phyloP scores from a whole-genome alignment of 2,329 filamentous ascomycete genomes.

The Neocatenulostroma microsporum region DNA sequence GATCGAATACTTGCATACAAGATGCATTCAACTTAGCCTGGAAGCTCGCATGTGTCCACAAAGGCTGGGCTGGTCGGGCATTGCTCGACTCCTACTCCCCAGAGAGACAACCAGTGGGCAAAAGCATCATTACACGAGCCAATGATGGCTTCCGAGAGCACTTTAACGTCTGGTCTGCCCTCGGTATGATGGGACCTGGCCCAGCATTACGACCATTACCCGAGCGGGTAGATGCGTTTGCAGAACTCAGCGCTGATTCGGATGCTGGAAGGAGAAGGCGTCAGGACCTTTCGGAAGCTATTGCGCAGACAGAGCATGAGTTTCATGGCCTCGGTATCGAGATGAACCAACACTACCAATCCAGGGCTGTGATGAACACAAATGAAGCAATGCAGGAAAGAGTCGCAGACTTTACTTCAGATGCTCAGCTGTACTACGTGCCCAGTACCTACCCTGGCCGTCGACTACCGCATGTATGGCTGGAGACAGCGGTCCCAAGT shows the following conservation, averaged over 20 bases:
- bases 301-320: constrained; percentile 13
- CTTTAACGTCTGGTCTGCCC: constrained; percentile 6
- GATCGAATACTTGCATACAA: constrained; percentile 46
- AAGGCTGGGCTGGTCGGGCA: constrained; percentile 15
- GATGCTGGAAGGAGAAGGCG: constrained; percentile 17
- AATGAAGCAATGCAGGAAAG: constrained; percentile 27
- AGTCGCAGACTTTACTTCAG: constrained; percentile 33
- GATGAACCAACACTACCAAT: constrained; percentile 50
- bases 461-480: constrained; percentile 54
- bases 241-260: background rate
- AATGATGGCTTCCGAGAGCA: constrained; percentile 50
- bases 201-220: constrained; percentile 1
- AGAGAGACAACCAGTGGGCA: constrained; percentile 34
- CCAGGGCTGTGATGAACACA: constrained; percentile 38
- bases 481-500: constrained; percentile 41
- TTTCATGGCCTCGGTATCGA: constrained; percentile 49
- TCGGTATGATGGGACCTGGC: constrained; percentile 6
- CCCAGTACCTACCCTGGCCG: constrained; percentile 50
- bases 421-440: constrained; percentile 29
- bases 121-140: constrained; percentile 46
- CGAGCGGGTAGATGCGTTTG: background rate
- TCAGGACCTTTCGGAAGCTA: constrained; percentile 19
- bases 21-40: constrained; percentile 32
- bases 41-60: constrained; percentile 26
- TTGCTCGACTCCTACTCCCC: constrained; percentile 23